Evolutionary conservation across 805 yeast genomes (phyloP), one percentile per base, ranked within the genome.

Genomic region (Saccharomyces eubayanus): DNA sequence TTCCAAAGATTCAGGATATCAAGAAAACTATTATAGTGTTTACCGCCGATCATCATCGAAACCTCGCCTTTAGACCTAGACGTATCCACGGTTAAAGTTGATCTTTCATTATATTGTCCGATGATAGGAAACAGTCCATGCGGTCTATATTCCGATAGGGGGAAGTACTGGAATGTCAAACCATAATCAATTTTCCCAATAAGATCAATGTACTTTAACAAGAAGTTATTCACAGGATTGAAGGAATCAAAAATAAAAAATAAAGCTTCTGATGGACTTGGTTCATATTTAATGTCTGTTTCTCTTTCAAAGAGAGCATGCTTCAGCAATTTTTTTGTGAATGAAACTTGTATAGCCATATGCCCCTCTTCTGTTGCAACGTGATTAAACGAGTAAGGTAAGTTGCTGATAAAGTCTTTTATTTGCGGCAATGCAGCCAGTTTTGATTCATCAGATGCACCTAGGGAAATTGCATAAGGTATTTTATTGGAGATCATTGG

Each of bases 121-220:
- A 71, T 63, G 29, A 75, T 62, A 50, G 80, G 77, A 53, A 70
- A 70, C 28, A 62, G 53, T 0, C 62, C 65, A 24, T 57, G 60
- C 27, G 72, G 72, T 54, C 80, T 71, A 63, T 78, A 83, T 60
- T 84, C 88, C 1, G 82, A 82, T 28, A 84, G 64, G 0, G 89
- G 90, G 27, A 80, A 79, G 64, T 84, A 87, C 73, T 83, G 83
- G 59, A 84, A 84, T 1, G 83, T 84, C 77, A 84, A 75, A 3
- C 57, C 80, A 62, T 28, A 64, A 56, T 12, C 70, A 61, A 28
- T 62, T 60, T 21, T 28, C 30, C 40, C 48, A 6, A 31, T 24
- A 12, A 28, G 11, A 16, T 21, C 3, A 6, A 16, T 47, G 28
- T 47, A 28, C 6, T 47, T 21, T 28, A n/a, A 11, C 16, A 47